Evolutionary conservation across 2,329 filamentous ascomycete genomes (phyloP).

Genomic region (Ramularia endophylla): DNA sequence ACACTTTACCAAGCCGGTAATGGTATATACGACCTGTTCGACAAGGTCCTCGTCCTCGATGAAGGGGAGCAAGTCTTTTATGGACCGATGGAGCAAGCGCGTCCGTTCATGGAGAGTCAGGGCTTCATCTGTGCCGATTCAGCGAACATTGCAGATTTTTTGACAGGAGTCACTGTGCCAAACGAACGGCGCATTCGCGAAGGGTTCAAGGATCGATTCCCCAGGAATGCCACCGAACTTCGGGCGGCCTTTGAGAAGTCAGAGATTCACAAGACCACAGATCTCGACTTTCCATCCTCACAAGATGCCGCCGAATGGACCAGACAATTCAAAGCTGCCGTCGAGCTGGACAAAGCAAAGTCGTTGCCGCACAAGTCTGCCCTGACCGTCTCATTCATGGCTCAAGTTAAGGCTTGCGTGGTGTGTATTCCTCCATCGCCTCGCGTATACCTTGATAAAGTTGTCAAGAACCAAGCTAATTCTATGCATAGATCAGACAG

Average conservation of each 20-base stretch:
- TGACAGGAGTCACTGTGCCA: constrained; percentile 58
- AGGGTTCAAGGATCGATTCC: constrained; percentile 32
- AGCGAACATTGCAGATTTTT: constrained; percentile 58
- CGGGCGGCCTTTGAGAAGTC: constrained; percentile 47
- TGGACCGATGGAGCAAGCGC: constrained; percentile 52
- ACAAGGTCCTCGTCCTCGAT: constrained; percentile 63
- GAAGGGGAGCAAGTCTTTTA: constrained; percentile 61
- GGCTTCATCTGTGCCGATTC: constrained; percentile 58
- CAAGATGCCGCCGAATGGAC: constrained; percentile 45
- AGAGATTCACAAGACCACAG: constrained; percentile 38
- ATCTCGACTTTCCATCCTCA: constrained; percentile 52
- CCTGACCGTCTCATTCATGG: constrained; percentile 48
- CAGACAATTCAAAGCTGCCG: constrained; percentile 47
- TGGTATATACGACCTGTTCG: constrained; percentile 61
- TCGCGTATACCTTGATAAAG: too few relatives aligned
- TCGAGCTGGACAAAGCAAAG: constrained; percentile 49
- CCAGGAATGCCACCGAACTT: constrained; percentile 39
- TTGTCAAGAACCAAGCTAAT: too few relatives aligned
- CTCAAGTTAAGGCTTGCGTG: constrained; percentile 40
- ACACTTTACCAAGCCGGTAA: constrained; percentile 65
- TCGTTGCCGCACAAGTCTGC: constrained; percentile 47
- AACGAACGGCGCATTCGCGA: constrained; percentile 36
- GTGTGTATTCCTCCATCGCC: too few relatives aligned
- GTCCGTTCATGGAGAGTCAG: constrained; percentile 57
- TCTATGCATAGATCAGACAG: too few relatives aligned